These are phyloP conservation scores for Trichoderma virens DNA, from an alignment of 495 filamentous ascomycete genomes.

Conservation along the genomic window DNA sequence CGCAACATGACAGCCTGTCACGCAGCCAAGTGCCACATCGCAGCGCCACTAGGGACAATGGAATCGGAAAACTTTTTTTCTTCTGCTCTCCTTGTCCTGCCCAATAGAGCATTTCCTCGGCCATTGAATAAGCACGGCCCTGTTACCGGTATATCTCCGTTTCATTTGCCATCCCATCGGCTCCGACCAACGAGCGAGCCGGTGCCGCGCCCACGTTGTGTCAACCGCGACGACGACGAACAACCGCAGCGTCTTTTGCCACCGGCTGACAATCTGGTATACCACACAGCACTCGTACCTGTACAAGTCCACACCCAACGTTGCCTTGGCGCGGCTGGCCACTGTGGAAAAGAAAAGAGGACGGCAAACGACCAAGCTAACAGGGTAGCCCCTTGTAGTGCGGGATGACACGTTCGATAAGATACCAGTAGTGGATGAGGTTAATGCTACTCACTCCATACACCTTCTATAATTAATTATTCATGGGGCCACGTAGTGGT, in stretches of 20 bases:
- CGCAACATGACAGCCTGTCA: conserved; percentile 6
- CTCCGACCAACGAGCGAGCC: neutral
- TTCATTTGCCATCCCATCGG: neutral
- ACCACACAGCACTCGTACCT: no score
- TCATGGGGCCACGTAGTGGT: neutral
- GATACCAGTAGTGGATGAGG: conserved; percentile 5
- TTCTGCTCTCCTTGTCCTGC: neutral
- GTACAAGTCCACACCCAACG: no score
- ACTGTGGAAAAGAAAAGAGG: neutral
- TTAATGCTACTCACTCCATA: neutral
- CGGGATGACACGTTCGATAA: neutral
- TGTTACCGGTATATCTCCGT: conserved; percentile 1
- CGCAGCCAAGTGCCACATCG: neutral
- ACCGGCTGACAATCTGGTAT: neutral
- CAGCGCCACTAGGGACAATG: neutral
- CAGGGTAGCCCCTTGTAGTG: neutral
- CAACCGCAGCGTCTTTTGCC: neutral
- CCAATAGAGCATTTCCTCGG: neutral
- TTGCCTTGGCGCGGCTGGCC: conserved; percentile 1
- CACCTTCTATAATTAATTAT: neutral
- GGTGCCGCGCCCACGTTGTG: neutral
- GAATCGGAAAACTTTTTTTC: neutral
- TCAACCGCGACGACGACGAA: neutral
- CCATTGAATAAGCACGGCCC: neutral
- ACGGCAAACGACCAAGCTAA: neutral